Base-by-base conservation (phyloP, 116 monocot species). In the Cymodocea nodosa region DNA sequence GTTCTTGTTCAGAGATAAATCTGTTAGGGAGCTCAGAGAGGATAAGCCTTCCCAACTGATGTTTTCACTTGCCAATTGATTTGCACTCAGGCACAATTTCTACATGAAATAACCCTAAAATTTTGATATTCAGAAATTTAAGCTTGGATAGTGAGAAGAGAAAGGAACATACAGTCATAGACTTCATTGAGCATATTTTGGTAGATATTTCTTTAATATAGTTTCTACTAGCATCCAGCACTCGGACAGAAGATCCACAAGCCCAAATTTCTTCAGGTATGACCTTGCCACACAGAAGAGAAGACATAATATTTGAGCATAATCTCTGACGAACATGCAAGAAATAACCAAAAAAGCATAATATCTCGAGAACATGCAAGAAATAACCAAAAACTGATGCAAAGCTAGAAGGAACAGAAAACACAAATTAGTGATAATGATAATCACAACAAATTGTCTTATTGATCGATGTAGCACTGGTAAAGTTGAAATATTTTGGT, bases 181-280 rank as follows among this genome's bases (percentile, higher is more conserved):
- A 85, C 63, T 57, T 85, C 51, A 95, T 50, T 51, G 48, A 55
- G 54, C 59, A 37, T 57, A 95, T 78, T 76, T 81, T 79, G 20
- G 51, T 48, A 16, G 95, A 80, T 65, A 90, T 40, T 80, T 85
- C 85, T 75, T 79, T 52, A 66, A 90, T 85, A 53, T 53, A 82
- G 78, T 95, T 90, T 50, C 67, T 78, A 71, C 80, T 83, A 66
- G 78, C 30, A 59, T 95, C 95, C 62, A 95, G 55, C 44, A 85
- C 71, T 75, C 90, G 77, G 71, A 78, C 62, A 39, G 69, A 68
- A 51, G 59, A 34, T 58, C 85, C 90, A 85, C 87, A 87, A 69
- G 34, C 69, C 95, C 95, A 95, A 12, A 95, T 76, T 76, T 90
- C 87, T 52, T 87, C 85, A 66, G 87, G 90, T 54, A 89, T 62